These are phyloP conservation scores for Podaxis sp. DNA, from an alignment of 768 basidiomycete genomes.

Conservation along the genomic window DNA sequence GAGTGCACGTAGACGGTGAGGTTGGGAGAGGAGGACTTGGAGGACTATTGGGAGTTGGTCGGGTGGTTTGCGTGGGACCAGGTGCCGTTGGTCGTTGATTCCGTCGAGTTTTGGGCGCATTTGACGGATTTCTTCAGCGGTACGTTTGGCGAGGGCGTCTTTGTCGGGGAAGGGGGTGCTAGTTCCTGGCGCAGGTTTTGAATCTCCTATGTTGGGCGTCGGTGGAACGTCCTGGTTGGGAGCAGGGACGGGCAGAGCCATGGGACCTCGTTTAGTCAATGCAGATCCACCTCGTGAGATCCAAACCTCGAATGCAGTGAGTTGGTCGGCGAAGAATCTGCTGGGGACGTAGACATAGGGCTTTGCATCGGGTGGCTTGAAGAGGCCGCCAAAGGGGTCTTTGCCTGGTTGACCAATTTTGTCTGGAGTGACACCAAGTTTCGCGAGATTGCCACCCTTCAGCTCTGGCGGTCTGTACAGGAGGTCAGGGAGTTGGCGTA, in stretches of 20 bases:
- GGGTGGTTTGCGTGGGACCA: conserved; percentile 88
- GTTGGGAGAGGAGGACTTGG: conserved; percentile 95
- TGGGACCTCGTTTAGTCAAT: conserved; percentile 71
- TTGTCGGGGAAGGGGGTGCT: conserved; percentile 15
- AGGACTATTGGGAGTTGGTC: conserved; percentile 97
- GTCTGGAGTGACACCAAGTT: conserved; percentile 37
- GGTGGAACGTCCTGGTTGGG: neutral
- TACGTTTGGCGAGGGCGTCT: conserved; percentile 26
- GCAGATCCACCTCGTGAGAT: conserved; percentile 91
- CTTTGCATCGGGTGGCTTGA: conserved; percentile 34
- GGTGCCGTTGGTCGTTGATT: conserved; percentile 34
- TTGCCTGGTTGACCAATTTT: conserved; percentile 34
- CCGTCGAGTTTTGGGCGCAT: conserved; percentile 20
- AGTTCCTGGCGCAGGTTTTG: neutral
- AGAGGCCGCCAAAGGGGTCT: conserved; percentile 24
- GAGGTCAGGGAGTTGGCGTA: conserved; percentile 90
- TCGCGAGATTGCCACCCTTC: conserved; percentile 19
- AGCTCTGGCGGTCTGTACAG: conserved; percentile 30
- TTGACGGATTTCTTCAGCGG: conserved; percentile 28
- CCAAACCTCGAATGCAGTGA: conserved; percentile 98
- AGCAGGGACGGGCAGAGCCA: conserved; percentile 55
- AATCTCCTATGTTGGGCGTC: neutral
- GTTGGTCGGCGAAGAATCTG: conserved; percentile 92
- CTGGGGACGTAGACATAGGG: conserved; percentile 81
- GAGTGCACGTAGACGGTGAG: conserved; percentile 91